These are phyloP conservation scores for Hyaloscypha variabilis DNA, from an alignment of 495 filamentous ascomycete species.

Conservation along the genomic window DNA sequence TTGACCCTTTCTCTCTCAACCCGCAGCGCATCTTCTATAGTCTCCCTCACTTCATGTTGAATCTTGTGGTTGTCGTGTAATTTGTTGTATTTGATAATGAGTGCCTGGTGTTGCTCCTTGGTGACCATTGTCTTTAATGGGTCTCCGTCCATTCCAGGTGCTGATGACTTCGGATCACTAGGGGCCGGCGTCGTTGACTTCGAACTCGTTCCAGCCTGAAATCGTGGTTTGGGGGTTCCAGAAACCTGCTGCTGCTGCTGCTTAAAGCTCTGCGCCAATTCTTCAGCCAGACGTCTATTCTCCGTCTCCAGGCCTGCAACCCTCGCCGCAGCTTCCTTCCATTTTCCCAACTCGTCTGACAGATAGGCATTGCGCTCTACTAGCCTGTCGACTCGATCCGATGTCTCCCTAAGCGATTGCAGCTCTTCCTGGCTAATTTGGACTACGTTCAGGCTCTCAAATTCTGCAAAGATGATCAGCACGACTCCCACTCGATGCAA, in stretches of 20 bases:
- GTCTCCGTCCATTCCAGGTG: not conserved
- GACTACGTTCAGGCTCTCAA: slow-evolving; percentile 18
- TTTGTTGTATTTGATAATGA: slow-evolving; percentile 27
- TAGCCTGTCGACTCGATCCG: slow-evolving; percentile 13
- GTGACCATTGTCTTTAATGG: not conserved
- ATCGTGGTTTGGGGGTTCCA: not conserved
- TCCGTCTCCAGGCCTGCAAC: slow-evolving; percentile 22
- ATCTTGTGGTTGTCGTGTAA: slow-evolving; percentile 15
- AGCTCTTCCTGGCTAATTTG: slow-evolving; percentile 21
- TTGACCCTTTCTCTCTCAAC: slow-evolving; percentile 9
- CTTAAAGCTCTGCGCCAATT: slow-evolving; percentile 2
- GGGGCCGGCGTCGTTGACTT: slow-evolving; percentile 1
- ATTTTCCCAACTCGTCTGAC: slow-evolving; percentile 14
- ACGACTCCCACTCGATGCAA: not conserved
- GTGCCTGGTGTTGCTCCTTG: slow-evolving; percentile 12
- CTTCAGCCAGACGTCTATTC: slow-evolving; percentile 18
- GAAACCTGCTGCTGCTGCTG: not conserved
- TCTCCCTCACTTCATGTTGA: slow-evolving; percentile 6
- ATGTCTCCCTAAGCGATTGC: slow-evolving; percentile 17
- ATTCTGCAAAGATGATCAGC: slow-evolving; percentile 21
- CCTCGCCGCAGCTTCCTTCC: not conserved
- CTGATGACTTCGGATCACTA: slow-evolving; percentile 9
- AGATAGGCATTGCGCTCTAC: slow-evolving; percentile 23
- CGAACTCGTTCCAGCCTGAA: not conserved
- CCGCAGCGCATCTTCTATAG: slow-evolving; percentile 1